Conservation (phyloP, 2,329 filamentous ascomycete genomes). For the Talaromyces sp. region DNA sequence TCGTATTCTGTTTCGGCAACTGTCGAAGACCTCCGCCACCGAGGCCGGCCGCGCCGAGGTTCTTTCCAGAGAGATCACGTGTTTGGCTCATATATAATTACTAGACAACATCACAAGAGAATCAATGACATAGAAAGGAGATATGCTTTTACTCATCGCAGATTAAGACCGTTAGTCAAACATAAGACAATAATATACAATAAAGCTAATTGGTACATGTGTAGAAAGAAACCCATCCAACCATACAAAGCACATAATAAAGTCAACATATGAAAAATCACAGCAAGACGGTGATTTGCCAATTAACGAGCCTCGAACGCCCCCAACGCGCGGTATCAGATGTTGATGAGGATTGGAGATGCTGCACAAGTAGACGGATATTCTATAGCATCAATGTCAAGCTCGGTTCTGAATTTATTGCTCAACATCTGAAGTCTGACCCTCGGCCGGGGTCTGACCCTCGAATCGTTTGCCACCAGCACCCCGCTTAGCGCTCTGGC, state of each 20-base stretch:
- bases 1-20: neutral
- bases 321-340: neutral
- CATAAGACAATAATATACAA: slow-evolving; percentile 9
- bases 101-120: no score
- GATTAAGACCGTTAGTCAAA: neutral
- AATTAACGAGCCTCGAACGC: neutral
- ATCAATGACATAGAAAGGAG: neutral
- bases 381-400: slow-evolving; percentile 2
- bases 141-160: neutral
- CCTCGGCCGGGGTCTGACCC: no score
- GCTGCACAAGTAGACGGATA: neutral
- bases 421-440: neutral
- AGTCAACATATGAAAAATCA: slow-evolving; percentile 1
- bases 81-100: neutral
- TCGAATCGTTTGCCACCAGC: no score
- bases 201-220: slow-evolving; percentile 3
- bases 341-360: neutral
- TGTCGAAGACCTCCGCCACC: slow-evolving; percentile 2
- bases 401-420: neutral
- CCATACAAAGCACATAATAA: slow-evolving; percentile 4
- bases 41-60: slow-evolving; percentile 9
- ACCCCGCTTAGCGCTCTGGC: neutral
- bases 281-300: neutral
- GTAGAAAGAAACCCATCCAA: neutral
- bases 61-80: slow-evolving; percentile 6